Conservation (phyloP, 441 rosid species). For the Gossypium schwendimanii region DNA sequence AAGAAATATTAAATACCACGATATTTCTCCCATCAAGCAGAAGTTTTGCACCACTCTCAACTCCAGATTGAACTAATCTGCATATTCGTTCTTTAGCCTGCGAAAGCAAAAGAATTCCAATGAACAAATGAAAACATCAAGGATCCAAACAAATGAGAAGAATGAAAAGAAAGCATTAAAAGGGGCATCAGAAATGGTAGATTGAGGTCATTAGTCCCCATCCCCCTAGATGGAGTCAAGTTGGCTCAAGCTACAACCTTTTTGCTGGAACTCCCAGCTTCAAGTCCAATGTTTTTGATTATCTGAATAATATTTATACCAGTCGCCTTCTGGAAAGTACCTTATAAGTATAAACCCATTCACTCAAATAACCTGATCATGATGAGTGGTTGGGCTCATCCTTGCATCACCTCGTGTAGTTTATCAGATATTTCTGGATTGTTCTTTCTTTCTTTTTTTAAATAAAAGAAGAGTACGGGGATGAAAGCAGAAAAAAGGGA, state of each 20-base stretch:
- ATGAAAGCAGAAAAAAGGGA: not conserved
- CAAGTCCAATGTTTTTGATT: not conserved
- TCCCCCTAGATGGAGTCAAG: not conserved
- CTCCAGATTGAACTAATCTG: constrained; percentile 68
- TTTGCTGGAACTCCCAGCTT: not conserved
- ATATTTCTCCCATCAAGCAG: constrained; percentile 81
- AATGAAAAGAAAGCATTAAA: not conserved
- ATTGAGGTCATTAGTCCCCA: not conserved
- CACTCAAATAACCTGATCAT: not conserved
- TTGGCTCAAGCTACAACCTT: not conserved
- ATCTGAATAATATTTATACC: not conserved
- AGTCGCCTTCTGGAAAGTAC: not conserved
- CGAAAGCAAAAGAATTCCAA: constrained; percentile 18
- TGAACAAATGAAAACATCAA: not conserved
- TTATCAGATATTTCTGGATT: not conserved
- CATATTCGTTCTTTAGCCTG: constrained; percentile 85
- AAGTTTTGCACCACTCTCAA: constrained; percentile 65
- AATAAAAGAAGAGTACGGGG: not conserved
- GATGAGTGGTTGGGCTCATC: not conserved
- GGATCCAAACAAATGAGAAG: constrained; percentile 1
- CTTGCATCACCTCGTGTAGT: not conserved
- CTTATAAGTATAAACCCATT: not conserved
- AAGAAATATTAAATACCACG: constrained; percentile 37
- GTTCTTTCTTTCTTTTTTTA: not conserved
- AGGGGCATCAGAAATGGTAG: not conserved